Percentiles rank a stretch among this genome's conserved stretches.
Evolutionary conservation across 2,329 filamentous ascomycete genomes (phyloP).

Genomic region (Huntiella omanensis): DNA sequence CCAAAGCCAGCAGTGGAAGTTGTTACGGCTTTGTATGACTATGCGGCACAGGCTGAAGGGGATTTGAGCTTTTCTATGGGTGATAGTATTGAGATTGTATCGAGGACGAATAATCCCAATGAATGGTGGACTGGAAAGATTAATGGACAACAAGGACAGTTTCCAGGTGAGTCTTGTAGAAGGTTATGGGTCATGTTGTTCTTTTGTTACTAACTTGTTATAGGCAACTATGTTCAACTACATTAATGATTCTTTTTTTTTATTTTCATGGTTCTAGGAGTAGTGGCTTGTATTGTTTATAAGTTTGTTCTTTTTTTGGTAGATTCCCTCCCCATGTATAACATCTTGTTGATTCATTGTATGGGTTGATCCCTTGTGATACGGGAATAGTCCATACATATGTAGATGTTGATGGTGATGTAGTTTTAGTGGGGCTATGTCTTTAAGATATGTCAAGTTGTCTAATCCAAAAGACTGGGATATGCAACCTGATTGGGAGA

Average conservation of each 20-base stretch:
- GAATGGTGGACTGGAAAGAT: constrained; percentile 92
- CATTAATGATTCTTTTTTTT: neutral
- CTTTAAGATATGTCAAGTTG: too few relatives aligned
- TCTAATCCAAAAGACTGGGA: too few relatives aligned
- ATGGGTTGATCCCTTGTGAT: too few relatives aligned
- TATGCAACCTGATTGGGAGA: too few relatives aligned
- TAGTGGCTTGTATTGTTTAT: neutral
- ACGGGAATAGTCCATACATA: too few relatives aligned
- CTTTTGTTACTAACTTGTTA: constrained; percentile 4
- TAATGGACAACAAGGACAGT: constrained; percentile 68
- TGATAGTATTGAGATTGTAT: constrained; percentile 76
- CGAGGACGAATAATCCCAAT: constrained; percentile 72
- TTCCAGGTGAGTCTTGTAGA: constrained; percentile 52
- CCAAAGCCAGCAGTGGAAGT: constrained; percentile 49
- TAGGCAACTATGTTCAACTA: constrained; percentile 8
- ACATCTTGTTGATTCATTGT: neutral
- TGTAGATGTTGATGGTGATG: too few relatives aligned
- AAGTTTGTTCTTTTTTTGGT: neutral
- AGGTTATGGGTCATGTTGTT: neutral
- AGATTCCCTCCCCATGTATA: neutral
- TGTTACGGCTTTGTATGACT: constrained; percentile 86
- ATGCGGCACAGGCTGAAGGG: constrained; percentile 84
- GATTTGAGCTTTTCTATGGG: constrained; percentile 81
- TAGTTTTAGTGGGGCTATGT: too few relatives aligned
- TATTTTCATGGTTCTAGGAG: too few relatives aligned